These are phyloP conservation scores for Hygrophoropsis aurantiaca DNA, from an alignment of 768 basidiomycete species.

Conservation along the genomic window DNA sequence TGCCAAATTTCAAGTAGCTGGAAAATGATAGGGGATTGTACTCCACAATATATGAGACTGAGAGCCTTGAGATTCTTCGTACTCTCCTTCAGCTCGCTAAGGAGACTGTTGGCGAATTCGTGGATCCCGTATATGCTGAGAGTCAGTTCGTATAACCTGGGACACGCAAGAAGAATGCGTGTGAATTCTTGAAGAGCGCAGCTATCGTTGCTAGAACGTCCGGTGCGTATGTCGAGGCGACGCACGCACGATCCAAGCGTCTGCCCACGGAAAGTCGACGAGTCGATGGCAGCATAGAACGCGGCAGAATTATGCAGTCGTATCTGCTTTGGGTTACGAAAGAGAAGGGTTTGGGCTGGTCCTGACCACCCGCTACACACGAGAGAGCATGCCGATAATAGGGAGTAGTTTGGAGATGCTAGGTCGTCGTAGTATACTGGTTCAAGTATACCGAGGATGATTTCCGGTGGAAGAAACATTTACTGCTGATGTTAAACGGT, in stretches of 20 bases:
- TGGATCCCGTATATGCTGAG: conserved; percentile 25
- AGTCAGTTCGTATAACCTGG: conserved; percentile 33
- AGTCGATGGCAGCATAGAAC: conserved; percentile 16
- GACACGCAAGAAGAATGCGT: conserved; percentile 25
- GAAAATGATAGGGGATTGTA: conserved; percentile 44
- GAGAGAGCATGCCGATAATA: conserved; percentile 22
- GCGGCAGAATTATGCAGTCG: background rate
- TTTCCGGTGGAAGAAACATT: conserved; percentile 19
- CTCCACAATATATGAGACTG: conserved; percentile 31
- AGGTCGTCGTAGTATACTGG: conserved; percentile 19
- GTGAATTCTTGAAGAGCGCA: conserved; percentile 12
- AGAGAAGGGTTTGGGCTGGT: conserved; percentile 29
- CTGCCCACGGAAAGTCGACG: conserved; percentile 13
- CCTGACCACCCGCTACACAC: conserved; percentile 26
- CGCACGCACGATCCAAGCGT: conserved; percentile 17
- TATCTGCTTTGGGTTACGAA: conserved; percentile 16
- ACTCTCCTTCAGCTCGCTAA: conserved; percentile 22
- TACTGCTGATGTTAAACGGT: too few relatives aligned
- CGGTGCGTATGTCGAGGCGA: conserved; percentile 21
- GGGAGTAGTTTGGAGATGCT: conserved; percentile 15
- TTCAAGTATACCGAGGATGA: conserved; percentile 22
- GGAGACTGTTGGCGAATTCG: conserved; percentile 23
- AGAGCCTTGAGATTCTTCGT: conserved; percentile 32
- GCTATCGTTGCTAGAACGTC: conserved; percentile 2
- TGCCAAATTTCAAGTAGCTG: conserved; percentile 41